Percentiles rank a stretch among this genome's conserved stretches.
These are phyloP conservation scores for Tubosaeta brunneosetosa DNA, from an alignment of 768 basidiomycete species.

Conservation along the genomic window DNA sequence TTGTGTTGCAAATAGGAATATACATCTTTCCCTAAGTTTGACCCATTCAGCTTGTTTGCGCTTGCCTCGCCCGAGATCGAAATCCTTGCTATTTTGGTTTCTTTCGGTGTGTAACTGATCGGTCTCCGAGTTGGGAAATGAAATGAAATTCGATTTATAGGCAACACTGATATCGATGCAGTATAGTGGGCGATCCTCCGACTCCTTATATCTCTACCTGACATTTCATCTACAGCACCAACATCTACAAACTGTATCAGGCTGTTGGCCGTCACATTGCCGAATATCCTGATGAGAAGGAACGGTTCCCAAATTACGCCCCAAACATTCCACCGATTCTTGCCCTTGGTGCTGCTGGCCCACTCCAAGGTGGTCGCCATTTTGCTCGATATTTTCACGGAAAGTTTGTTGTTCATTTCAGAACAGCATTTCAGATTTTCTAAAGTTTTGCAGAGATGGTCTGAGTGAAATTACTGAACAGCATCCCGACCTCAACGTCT, in stretches of 20 bases:
- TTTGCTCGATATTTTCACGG: constrained; percentile 86
- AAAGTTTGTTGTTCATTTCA: constrained; percentile 38
- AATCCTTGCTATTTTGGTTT: constrained; percentile 68
- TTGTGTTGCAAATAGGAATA: neutral
- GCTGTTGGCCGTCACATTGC: constrained; percentile 57
- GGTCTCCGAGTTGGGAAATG: neutral
- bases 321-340: constrained; percentile 52
- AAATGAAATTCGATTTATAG: constrained; percentile 32
- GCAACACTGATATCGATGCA: constrained; percentile 64
- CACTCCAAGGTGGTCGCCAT: constrained; percentile 66
- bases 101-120: constrained; percentile 54
- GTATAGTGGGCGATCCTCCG: constrained; percentile 43
- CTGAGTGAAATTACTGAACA: constrained; percentile 53
- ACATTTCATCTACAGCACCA: constrained; percentile 41
- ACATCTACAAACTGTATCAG: constrained; percentile 74
- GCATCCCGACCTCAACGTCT: constrained; percentile 58
- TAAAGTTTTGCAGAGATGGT: constrained; percentile 52
- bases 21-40: neutral
- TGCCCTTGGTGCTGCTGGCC: constrained; percentile 56
- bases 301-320: constrained; percentile 62
- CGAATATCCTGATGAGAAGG: constrained; percentile 46
- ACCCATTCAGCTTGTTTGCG: constrained; percentile 61
- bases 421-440: neutral
- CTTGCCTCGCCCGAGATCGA: constrained; percentile 81
- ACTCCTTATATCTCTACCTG: neutral